Conservation (phyloP, 2,329 filamentous ascomycete genomes). For the Elsinoe batatas region DNA sequence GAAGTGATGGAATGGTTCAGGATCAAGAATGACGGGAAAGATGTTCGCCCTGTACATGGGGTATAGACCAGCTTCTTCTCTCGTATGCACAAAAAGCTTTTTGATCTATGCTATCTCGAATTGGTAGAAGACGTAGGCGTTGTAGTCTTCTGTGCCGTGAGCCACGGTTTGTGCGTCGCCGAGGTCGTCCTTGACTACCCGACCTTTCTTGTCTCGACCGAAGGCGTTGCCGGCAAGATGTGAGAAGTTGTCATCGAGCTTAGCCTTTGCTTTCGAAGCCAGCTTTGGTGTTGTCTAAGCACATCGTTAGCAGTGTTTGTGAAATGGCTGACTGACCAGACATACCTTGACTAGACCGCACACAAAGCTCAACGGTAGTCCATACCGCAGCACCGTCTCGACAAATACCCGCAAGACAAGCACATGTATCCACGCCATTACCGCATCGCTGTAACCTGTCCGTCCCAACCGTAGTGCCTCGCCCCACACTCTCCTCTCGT, state of each 20-base stretch:
- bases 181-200: slow-evolving; percentile 82
- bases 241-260: slow-evolving; percentile 72
- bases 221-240: slow-evolving; percentile 94
- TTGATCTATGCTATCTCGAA: slow-evolving; percentile 59
- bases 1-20: background rate
- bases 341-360: slow-evolving; percentile 74
- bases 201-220: slow-evolving; percentile 84
- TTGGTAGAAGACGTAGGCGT: slow-evolving; percentile 94
- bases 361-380: slow-evolving; percentile 81
- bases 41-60: slow-evolving; percentile 9
- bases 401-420: slow-evolving; percentile 88
- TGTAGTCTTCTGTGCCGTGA: slow-evolving; percentile 63
- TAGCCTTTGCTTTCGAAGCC: slow-evolving; percentile 57
- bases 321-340: background rate
- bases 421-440: slow-evolving; percentile 94
- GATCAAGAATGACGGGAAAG: slow-evolving; percentile 5
- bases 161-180: slow-evolving; percentile 75
- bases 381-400: slow-evolving; percentile 94
- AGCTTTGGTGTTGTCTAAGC: slow-evolving; percentile 70
- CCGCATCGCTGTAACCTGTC: slow-evolving; percentile 90
- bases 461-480: slow-evolving; percentile 78
- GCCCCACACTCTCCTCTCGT: slow-evolving; percentile 86
- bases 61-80: slow-evolving; percentile 3
- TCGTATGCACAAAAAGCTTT: background rate
- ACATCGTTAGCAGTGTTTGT: slow-evolving; percentile 13